These are phyloP conservation scores for Aspergillus egyptiacus DNA, from an alignment of 495 filamentous ascomycete genomes.

Conservation along the genomic window DNA sequence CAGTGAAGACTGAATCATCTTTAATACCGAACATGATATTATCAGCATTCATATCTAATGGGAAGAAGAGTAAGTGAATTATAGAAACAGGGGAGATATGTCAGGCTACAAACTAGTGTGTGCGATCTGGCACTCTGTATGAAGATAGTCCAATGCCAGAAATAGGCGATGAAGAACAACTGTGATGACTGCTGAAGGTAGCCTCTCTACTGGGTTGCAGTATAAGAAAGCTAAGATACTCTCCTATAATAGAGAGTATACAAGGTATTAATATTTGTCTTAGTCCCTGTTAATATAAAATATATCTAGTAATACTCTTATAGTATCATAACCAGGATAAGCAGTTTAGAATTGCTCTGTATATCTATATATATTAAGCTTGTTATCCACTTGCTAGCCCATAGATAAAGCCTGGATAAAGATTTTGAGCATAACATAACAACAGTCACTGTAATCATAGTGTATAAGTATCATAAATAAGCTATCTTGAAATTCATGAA, in stretches of 20 bases:
- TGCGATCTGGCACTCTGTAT: constrained; percentile 44
- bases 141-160: constrained; percentile 39
- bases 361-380: constrained; percentile 30
- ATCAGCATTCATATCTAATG: constrained; percentile 33
- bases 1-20: constrained; percentile 30
- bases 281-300: constrained; percentile 30
- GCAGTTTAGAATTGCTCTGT: constrained; percentile 14
- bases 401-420: constrained; percentile 24
- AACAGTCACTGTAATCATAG: not conserved
- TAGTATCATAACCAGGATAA: constrained; percentile 22
- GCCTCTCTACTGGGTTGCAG: constrained; percentile 24
- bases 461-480: not conserved
- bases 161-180: constrained; percentile 30
- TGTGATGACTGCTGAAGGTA: constrained; percentile 20
- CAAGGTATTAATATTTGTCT: constrained; percentile 37
- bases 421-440: constrained; percentile 25
- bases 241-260: constrained; percentile 40
- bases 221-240: constrained; percentile 30
- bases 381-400: constrained; percentile 26
- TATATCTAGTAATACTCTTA: constrained; percentile 28
- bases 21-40: constrained; percentile 34
- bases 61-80: not conserved
- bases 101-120: constrained; percentile 26
- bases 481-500: too few relatives aligned
- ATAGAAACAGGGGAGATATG: not conserved